Evolutionary conservation across 257 asterid species (phyloP), one percentile per base, ranked within the genome.

Genomic region (Thymus quinquecostatus): DNA sequence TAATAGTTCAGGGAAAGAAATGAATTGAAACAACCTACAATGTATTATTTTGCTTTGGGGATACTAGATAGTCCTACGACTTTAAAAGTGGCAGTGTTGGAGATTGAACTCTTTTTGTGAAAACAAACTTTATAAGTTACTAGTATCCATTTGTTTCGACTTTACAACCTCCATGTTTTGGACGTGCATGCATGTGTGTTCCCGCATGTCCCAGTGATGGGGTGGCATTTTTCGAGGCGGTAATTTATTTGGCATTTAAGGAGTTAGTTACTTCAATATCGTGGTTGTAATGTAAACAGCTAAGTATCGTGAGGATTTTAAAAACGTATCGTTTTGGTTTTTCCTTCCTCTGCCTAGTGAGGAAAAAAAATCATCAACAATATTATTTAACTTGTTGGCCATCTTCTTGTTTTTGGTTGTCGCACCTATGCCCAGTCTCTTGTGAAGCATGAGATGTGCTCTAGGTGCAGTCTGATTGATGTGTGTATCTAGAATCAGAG

Each of bases 401-500:
- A 33, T 64, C 54, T 45, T 71, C 28, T 32, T 38, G 50, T 59
- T 65, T 63, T 40, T 29, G 41, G 8, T 33, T 38, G 2, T n/a
- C 30, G 44, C 68, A 44, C 50, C 11, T 45, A 57, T 6, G 58
- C 12, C 27, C 33, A 64, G 60, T 32, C 66, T 40, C 64, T 56
- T 21, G 27, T 65, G 40, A 58, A 63, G 41, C 12, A 3, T 27
- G 60, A 56, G 60, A n/a, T 54, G 40, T 33, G 21, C 21, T 21
- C 21, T 21, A 21, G 21, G 21, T 21, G 40, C 57, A 41, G 51
- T 66, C 58, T 56, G 63, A 59, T 58, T 66, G 38, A 66, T 57
- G 14, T 13, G 43, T 60, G 43, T 71, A 44, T 30, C 64, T n/a
- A 40, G 64, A 74, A 50, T 65, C 57, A 48, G n/a, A 27, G 48